phyloP scores from a whole-genome alignment of 176 grass and related monocot genomes.

The Cocos nucifera region DNA sequence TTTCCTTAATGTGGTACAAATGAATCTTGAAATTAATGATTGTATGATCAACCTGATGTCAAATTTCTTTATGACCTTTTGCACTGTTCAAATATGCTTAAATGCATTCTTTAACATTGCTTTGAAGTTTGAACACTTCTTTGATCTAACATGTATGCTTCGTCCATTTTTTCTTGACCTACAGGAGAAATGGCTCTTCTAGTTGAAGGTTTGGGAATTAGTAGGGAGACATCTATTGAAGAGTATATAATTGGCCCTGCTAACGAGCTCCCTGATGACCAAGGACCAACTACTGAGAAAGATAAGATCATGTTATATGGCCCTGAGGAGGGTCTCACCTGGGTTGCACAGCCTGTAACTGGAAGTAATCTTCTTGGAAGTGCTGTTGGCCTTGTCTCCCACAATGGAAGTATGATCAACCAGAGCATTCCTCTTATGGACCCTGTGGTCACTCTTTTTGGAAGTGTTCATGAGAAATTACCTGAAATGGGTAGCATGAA shows the following conservation, averaged over 20 bases:
- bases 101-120: no score
- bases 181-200: constrained; percentile 79
- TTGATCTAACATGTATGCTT: no score
- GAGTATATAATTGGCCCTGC: constrained; percentile 54
- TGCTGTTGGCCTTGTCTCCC: constrained; percentile 28
- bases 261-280: constrained; percentile 2
- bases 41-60: no score
- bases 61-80: no score
- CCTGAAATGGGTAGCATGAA: constrained; percentile 23
- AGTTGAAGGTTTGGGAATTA: constrained; percentile 44
- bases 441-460: constrained; percentile 58
- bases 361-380: constrained; percentile 44
- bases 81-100: no score
- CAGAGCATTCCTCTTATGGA: constrained; percentile 43
- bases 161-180: not conserved
- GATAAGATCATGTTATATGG: constrained; percentile 61
- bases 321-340: constrained; percentile 44
- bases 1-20: no score
- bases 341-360: constrained; percentile 52
- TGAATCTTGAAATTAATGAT: no score
- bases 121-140: no score
- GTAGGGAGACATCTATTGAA: constrained; percentile 54
- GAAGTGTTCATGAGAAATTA: constrained; percentile 49
- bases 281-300: constrained; percentile 13
- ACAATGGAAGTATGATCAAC: constrained; percentile 51